Base-by-base conservation (phyloP, 2,329 filamentous ascomycete species). In the Trichoderma sp. region DNA sequence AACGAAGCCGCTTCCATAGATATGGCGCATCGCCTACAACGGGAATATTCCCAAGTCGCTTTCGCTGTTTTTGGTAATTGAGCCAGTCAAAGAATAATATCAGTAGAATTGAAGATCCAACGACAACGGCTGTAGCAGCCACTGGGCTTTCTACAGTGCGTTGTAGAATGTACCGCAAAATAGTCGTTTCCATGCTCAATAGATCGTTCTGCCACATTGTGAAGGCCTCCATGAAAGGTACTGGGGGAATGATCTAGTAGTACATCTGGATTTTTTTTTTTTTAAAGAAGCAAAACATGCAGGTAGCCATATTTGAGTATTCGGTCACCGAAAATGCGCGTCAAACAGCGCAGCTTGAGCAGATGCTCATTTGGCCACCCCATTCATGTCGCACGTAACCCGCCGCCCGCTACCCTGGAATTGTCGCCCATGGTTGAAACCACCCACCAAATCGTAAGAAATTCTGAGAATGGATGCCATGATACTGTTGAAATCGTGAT, bases 21-120 rank as follows among this genome's bases (percentile, higher is more conserved):
- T 71, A 71, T 8, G 70, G 70, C n/a, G 70, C 70, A 26, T 71
- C 70, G 8, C 70, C 70, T 12, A 71, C 70, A 14, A 68, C 24
- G 14, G 62, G 21, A 12, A 71, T 56, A 24, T 60, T 36, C 12
- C 56, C 64, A 1, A 71, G 26, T 30, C 53, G 32, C 6, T n/a
- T 67, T 47, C 70, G 43, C 47, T 71, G 70, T 6, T 24, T 51
- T 21, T 66, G 62, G 34, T 71, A 71, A 3, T 67, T 67, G 4
- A 71, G 43, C 36, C 65, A 71, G 32, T 71, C 70, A 4, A 61
- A 18, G 24, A 26, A 15, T 5, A 61, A 6, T 6, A 71, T 21
- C 14, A 67, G 18, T 3, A 71, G 8, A 9, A 51, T 12, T 1
- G 18, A n/a, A 14, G 47, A 32, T 3, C 1, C 47, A 15, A 64